Base-by-base conservation (phyloP, 805 yeast genomes). In the Schwanniomyces sp. region DNA sequence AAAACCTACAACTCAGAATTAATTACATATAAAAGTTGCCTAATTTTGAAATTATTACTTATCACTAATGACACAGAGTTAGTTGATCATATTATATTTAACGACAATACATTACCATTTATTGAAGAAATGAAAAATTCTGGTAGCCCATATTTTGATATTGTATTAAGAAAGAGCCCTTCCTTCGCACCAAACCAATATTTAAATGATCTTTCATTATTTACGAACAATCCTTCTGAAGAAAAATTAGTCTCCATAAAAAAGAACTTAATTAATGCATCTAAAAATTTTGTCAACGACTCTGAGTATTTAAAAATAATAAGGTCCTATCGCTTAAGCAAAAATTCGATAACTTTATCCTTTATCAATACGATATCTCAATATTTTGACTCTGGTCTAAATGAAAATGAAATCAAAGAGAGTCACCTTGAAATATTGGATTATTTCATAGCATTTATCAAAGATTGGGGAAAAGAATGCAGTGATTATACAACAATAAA, bases 11-110 rank as follows among this genome's bases (percentile, higher is more conserved):
- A 38, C 8, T 9, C 17, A 4, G 48, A 48, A 4, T 25, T 51
- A 14, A 43, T 45, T 4, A 30, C 21, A 5, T 32, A 40, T 25
- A 46, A 48, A 17, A 29, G 47, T 9, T 50, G 47, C 25, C 53
- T 53, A 34, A 43, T 36, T 18, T 30, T 57, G 27, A 55, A 54
- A 40, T 45, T 52, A 17, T 44, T 47, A n/a, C 52, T 50, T 17
- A 46, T 42, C 27, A 39, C 51, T 5, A 41, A 44, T 14, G 52
- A 54, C 39, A 4, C 7, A 2, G 32, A 44, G 4, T 14, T 43
- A 29, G 34, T 48, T 30, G 43, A 48, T n/a, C 43, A 47, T 3
- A 41, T 51, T 10, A 34, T 39, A 7, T 27, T 51, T 7, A n/a
- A 34, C 29, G 28, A 21, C 14, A 28, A 18, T 34, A 30, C 37